phyloP scores from a whole-genome alignment of 148 eudicot species.

The Heliosperma pusillum region DNA sequence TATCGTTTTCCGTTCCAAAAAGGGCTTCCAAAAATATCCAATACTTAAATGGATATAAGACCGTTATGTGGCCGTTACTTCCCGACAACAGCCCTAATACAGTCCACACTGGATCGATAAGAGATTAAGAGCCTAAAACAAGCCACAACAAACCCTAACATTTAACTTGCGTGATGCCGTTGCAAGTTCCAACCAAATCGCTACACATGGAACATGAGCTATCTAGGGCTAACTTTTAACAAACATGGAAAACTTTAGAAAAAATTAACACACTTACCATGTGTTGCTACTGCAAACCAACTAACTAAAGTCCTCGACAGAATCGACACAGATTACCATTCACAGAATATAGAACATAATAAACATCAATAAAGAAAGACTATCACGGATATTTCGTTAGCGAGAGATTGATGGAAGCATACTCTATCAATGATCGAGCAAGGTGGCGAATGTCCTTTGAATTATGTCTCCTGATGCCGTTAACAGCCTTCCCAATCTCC shows the following conservation, averaged over 20 bases:
- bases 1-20: not conserved
- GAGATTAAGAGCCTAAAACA: not conserved
- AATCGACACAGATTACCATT: constrained; percentile 2
- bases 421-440: constrained; percentile 62
- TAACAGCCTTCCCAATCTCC: constrained; percentile 87
- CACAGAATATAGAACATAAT: not conserved
- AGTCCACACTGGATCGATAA: too few species aligned
- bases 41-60: not conserved
- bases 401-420: constrained; percentile 33
- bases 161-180: too few species aligned
- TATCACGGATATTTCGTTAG: not conserved
- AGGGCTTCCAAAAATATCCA: not conserved
- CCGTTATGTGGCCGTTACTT: not conserved
- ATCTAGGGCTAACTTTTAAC: not conserved
- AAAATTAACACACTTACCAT: constrained; percentile 9
- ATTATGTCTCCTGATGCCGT: constrained; percentile 53
- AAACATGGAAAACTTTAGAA: constrained; percentile 1
- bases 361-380: constrained; percentile 9
- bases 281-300: constrained; percentile 15
- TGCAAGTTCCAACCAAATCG: too few species aligned
- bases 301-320: constrained; percentile 1
- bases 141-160: not conserved
- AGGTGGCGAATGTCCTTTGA: constrained; percentile 59
- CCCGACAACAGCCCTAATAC: not conserved
- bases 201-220: too few species aligned